phyloP scores from a whole-genome alignment of 768 basidiomycete genomes.

The Russula virescens region DNA sequence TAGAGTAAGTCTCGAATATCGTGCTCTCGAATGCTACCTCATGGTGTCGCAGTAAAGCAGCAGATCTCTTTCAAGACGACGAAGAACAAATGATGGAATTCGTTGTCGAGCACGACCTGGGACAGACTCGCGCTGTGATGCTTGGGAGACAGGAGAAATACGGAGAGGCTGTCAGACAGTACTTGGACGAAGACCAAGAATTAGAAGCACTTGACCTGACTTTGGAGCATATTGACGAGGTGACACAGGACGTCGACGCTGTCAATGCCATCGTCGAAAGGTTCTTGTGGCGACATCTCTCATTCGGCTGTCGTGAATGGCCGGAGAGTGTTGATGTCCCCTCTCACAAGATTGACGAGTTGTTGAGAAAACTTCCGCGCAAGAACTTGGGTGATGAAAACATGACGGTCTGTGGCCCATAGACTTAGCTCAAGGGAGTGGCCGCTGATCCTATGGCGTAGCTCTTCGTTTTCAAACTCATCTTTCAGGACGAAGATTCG shows the following conservation, averaged over 20 bases:
- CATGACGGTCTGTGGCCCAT: not conserved
- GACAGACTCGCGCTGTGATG: conserved; percentile 42
- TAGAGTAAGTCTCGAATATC: conserved; percentile 10
- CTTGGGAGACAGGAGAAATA: conserved; percentile 39
- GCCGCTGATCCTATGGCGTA: not conserved
- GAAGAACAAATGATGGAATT: conserved; percentile 54
- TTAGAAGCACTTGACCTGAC: conserved; percentile 45
- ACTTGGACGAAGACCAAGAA: conserved; percentile 42
- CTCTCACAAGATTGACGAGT: not conserved
- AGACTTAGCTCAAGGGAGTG: not conserved
- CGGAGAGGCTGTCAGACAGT: conserved; percentile 48
- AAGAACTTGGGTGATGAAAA: not conserved
- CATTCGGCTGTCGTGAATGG: conserved; percentile 16
- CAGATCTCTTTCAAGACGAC: conserved; percentile 42
- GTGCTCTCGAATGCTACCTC: not conserved
- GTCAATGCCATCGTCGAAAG: conserved; percentile 31
- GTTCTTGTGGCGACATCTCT: conserved; percentile 33
- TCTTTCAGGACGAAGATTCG: not conserved
- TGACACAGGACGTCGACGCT: conserved; percentile 27
- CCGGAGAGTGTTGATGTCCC: not conserved
- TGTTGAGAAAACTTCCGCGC: not conserved
- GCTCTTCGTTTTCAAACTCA: conserved; percentile 12
- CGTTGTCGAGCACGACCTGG: conserved; percentile 48
- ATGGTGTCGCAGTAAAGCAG: conserved; percentile 38
- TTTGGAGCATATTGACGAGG: conserved; percentile 31